Base-by-base conservation (phyloP, 805 yeast species). In the Teunomyces funiuensis region DNA sequence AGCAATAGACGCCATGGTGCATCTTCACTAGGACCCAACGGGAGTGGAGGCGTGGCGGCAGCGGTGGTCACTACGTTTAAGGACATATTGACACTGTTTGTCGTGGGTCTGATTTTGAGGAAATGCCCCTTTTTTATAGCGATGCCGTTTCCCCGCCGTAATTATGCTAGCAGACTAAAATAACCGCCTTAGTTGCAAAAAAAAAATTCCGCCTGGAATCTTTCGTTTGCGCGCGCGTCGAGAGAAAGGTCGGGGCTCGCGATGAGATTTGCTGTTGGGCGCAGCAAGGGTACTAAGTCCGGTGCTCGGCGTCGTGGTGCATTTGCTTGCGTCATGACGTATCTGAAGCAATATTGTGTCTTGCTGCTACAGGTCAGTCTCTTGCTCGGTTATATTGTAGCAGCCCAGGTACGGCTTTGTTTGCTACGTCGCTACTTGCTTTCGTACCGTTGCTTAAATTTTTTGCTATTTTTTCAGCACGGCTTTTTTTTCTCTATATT, bases 61-160 rank as follows among this genome's bases (percentile, higher is more conserved):
- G 34, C 19, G 7, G 34, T 31, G 6, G 34, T 31, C 11, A 20
- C 34, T 25, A 31, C 19, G 9, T n/a, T 31, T 31, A 22, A 22
- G 23, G 9, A 18, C 19, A 19, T 17, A 28, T 14, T 15, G 16
- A 15, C 9, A 28, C 33, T n/a, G 22, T 17, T n/a, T 18, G 16
- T 18, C 19, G 19, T n/a, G 4, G 23, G 6, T 16, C 11, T 14
- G 28, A 33, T 33, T 33, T 15, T 17, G 11, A 11, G 37, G 19
- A 33, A 22, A 22, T 13, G 28, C 27, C 27, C 37, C 28, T 22
- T 33, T 22, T 33, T 25, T 33, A 33, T 33, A 20, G 18, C n/a
- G 27, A 17, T 20, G 28, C 27, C 8, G 18, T 22, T 22, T 33
- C 27, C 28, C 37, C 37, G 37, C 27, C 34, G 34, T 31, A 18